Percentiles rank a stretch among this genome's conserved stretches.
phyloP scores from a whole-genome alignment of 2,329 filamentous ascomycete genomes.

The Cytospora piceae region DNA sequence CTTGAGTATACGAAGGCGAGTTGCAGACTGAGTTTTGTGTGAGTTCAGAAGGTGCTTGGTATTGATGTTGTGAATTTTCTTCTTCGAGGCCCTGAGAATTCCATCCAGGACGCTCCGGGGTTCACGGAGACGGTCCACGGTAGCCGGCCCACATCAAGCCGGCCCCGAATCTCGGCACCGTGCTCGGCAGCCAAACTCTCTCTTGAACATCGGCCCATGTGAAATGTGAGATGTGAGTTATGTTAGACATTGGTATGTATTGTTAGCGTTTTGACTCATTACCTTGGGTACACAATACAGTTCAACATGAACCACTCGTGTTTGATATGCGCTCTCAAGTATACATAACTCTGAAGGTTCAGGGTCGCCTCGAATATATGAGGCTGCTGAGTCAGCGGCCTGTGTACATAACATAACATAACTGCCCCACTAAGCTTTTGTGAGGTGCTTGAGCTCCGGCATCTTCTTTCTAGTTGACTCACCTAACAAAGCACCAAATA shows the following conservation, averaged over 20 bases:
- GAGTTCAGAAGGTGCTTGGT: neutral
- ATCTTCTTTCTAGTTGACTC: slow-evolving; percentile 8
- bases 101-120: neutral
- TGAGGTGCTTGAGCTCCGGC: neutral
- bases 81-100: too few relatives aligned
- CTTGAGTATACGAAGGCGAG: neutral
- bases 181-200: neutral
- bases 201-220: neutral
- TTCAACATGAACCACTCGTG: neutral
- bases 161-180: neutral
- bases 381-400: neutral
- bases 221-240: neutral
- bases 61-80: too few relatives aligned
- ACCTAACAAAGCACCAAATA: slow-evolving; percentile 1
- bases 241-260: neutral
- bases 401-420: neutral
- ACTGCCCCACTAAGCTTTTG: slow-evolving; percentile 20
- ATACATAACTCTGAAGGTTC: neutral
- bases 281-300: neutral
- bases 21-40: neutral
- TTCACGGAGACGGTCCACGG: neutral
- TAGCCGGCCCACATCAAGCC: neutral
- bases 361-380: neutral
- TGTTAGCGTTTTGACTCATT: neutral
- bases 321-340: neutral